Conservation (phyloP, 345 rosid genomes). For the Acer campestre region DNA sequence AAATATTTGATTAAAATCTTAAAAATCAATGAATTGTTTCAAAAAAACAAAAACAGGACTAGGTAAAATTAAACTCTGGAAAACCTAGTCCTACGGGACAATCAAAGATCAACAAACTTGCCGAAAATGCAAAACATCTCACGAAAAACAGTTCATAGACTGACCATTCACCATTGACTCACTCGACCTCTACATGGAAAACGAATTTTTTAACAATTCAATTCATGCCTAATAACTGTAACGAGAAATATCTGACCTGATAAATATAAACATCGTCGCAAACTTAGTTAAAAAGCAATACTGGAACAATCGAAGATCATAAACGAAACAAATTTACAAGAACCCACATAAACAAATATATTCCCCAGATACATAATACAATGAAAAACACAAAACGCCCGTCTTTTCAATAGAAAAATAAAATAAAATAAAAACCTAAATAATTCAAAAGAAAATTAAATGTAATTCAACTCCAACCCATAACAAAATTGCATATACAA, state of each 20-base stretch:
- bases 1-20: background rate
- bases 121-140: background rate
- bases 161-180: background rate
- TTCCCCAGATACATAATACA: background rate
- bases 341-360: background rate
- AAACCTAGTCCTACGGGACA: background rate
- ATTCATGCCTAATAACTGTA: background rate
- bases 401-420: background rate
- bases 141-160: background rate
- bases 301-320: background rate
- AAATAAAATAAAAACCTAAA: background rate
- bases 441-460: background rate
- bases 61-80: background rate
- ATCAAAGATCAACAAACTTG: background rate
- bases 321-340: background rate
- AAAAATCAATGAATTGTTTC: background rate
- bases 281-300: background rate
- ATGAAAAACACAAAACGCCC: background rate
- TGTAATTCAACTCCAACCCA: background rate
- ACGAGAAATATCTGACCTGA: background rate
- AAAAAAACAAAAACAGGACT: background rate
- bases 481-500: background rate
- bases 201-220: background rate
- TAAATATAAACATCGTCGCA: background rate
- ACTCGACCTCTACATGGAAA: background rate